Conservation (phyloP, 106 monocot species). For the Dioscorea alata region DNA sequence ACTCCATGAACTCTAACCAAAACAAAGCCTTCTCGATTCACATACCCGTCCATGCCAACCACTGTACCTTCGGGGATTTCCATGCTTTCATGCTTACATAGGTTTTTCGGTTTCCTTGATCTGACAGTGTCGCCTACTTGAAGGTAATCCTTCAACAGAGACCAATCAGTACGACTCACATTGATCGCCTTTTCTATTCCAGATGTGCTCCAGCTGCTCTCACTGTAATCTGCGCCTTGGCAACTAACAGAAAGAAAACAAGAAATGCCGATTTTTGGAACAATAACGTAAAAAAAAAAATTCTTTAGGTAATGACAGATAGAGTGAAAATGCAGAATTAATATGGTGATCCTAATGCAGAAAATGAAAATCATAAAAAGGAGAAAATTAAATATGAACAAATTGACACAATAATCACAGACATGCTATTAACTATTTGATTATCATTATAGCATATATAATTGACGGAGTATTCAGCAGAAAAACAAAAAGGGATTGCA, state of each 20-base stretch:
- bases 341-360: background rate
- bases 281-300: background rate
- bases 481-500: background rate
- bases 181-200: conserved; percentile 13
- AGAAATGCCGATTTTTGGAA: background rate
- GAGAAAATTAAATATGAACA: too few relatives aligned
- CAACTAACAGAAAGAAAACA: conserved; percentile 25
- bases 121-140: conserved; percentile 83
- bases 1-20: conserved; percentile 72
- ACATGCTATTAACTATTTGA: too few relatives aligned
- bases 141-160: conserved; percentile 56
- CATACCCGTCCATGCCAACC: conserved; percentile 54
- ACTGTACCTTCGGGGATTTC: conserved; percentile 74
- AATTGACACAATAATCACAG: background rate
- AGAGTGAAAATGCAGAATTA: background rate
- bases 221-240: conserved; percentile 20
- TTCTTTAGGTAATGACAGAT: background rate
- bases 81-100: conserved; percentile 55
- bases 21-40: conserved; percentile 26
- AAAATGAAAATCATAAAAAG: too few relatives aligned
- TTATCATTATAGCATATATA: background rate
- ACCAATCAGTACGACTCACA: conserved; percentile 50
- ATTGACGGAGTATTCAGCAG: background rate
- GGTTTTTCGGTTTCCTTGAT: conserved; percentile 65
- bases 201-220: conserved; percentile 7